phyloP scores from a whole-genome alignment of 164 flowering plant genomes.

The Annona squamosa region DNA sequence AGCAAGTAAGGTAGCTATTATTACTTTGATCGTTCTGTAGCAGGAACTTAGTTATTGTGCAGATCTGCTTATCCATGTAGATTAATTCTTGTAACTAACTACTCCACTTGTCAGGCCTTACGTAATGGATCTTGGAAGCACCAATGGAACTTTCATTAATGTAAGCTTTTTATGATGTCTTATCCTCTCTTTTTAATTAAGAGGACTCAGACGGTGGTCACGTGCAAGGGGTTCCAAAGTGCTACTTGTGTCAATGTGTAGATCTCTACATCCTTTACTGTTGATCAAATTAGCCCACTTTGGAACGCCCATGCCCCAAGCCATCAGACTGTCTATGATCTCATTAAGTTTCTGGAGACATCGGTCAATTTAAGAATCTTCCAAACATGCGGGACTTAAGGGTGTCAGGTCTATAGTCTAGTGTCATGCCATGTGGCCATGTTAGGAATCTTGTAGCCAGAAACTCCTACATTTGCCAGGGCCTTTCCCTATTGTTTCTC shows the following conservation, averaged over 20 bases:
- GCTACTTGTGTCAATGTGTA: neutral
- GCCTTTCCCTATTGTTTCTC: neutral
- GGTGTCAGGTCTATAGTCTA: no score
- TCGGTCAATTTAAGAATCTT: no score
- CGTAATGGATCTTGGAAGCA: constrained; percentile 98
- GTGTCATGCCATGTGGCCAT: neutral
- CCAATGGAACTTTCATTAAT: constrained; percentile 85
- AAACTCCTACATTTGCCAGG: neutral
- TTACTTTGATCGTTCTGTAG: neutral
- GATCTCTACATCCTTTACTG: neutral
- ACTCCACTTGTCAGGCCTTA: constrained; percentile 51
- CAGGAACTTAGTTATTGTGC: neutral
- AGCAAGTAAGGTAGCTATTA: constrained; percentile 57
- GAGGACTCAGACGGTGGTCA: neutral
- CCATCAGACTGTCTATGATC: neutral
- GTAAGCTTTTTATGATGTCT: constrained; percentile 36
- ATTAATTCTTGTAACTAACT: constrained; percentile 9
- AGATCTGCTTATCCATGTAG: neutral
- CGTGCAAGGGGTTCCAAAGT: neutral
- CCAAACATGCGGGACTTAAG: no score
- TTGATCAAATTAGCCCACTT: neutral
- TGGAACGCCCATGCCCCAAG: neutral
- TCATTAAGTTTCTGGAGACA: neutral
- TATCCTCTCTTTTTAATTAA: no score
- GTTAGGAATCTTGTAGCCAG: neutral